phyloP scores from a whole-genome alignment of 495 filamentous ascomycete genomes.

The Neurospora sp. region DNA sequence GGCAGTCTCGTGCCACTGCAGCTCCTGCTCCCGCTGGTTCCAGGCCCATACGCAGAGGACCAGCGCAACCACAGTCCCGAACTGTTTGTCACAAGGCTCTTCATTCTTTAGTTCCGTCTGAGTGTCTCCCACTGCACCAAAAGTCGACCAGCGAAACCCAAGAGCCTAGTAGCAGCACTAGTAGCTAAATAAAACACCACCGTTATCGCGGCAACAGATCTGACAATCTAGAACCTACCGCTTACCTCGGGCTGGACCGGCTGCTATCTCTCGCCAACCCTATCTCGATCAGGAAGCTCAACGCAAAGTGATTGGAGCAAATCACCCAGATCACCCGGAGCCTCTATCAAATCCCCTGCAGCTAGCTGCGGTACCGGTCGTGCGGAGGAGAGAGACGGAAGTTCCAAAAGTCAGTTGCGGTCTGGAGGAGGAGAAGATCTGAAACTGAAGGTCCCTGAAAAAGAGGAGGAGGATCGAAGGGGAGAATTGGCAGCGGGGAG shows the following conservation, averaged over 20 bases:
- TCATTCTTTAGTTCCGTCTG: background rate
- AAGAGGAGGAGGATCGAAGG: background rate
- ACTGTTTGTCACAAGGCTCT: background rate
- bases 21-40: slow-evolving; percentile 13
- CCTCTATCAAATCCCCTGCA: background rate
- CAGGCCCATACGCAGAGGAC: slow-evolving; percentile 3
- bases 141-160: background rate
- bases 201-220: background rate
- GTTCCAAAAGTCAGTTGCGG: background rate
- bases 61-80: slow-evolving; percentile 7
- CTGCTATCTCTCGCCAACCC: background rate
- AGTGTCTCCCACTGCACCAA: background rate
- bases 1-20: slow-evolving; percentile 12
- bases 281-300: background rate
- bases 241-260: background rate
- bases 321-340: background rate
- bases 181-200: background rate
- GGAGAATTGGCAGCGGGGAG: background rate
- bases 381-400: background rate
- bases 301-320: background rate
- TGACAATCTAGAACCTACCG: background rate
- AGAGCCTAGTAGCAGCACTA: background rate
- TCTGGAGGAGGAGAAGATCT: background rate
- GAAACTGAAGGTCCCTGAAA: background rate
- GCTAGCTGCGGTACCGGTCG: background rate